Base-by-base conservation (phyloP, 495 filamentous ascomycete species). In the Trypethelium eluteriae region DNA sequence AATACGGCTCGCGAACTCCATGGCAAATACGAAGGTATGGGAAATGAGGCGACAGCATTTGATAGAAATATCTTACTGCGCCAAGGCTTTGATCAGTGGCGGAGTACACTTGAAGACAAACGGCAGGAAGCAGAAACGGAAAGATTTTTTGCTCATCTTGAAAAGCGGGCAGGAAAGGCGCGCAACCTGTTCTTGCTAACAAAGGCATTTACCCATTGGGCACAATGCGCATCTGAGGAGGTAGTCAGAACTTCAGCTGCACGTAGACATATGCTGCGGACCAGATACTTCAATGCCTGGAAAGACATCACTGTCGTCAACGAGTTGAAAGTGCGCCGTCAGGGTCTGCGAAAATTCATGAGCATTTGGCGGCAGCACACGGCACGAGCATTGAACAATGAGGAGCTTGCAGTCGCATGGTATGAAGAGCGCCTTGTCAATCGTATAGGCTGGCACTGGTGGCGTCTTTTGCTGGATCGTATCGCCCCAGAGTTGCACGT, bases 241-340 rank as follows among this genome's bases (percentile, higher is more conserved):
- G 78, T 83, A 18, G 77, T 81, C 66, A 80, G 77, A 46, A 87
- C 86, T 2, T 80, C 80, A 32, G 77, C 82, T 62, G 89, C 88
- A 35, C 82, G 88, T 65, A 76, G 82, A 67, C 89, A 89, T 74
- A 82, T 93, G 35, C 76, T 93, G 12, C 79, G 86, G 68, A 82
- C 85, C 65, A 87, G 86, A 65, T 91, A 87, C 70, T 94, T 93
- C 73, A 85, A 86, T 69, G 86, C 86, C 2, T 94, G 90, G 90
- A 81, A 85, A 41, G 85, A 85, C 53, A 86, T 91, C 59, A 92
- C 90, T 11, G 81, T 80, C 6, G 84, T 89, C 53, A 89, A 91
- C 70, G 80, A 87, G 65, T 71, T 85, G 39, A 91, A 90, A 73
- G 84, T 86, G 2, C 83, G 85, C 49, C 79, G 84, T 10, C 88